Evolutionary conservation across 2,329 filamentous ascomycete genomes (phyloP), one percentile per base, ranked within the genome.

Genomic region (Botrytis aclada): DNA sequence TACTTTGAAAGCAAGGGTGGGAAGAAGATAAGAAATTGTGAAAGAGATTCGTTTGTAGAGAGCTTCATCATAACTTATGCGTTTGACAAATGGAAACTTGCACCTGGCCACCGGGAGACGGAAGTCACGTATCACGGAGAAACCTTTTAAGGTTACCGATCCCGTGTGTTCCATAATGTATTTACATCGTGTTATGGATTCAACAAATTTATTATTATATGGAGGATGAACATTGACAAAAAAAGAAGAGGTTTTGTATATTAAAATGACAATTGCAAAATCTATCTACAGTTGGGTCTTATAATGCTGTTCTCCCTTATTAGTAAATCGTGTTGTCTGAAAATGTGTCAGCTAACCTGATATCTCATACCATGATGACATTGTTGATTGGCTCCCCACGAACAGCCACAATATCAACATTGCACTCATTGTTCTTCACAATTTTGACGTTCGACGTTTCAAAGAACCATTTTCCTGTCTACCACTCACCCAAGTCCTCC

Each of bases 371-470:
- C 16, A 61, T 18, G 43, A 51, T 66, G 63, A 14, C 45, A 25
- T 54, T 54, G 45, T 54, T 67, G 64, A 54, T 67, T 66, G 32
- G 32, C 25, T 34, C 32, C 62, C 39, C 14, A 56, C n/a, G 25
- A 37, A 63, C 1, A 39, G 37, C 64, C 22, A 34, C 45, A n/a
- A 45, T 67, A 66, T 34, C 32, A 37, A 39, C 47, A 41, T 56
- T 18, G n/a, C 22, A 69, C 47, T 61, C 54, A 69, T 69, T 69
- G 66, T 69, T 69, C 51, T 61, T 34, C 51, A 37, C 8, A 8
- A 34, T 25, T 61, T 34, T 32, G 34, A 65, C 45, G 14, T 56
- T 34, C 37, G n/a, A 65, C 61, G 25, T 65, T 65, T 20, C 45
- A 64, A 69, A 41, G 47, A 25, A n/a, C 18, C 20, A 18, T 32